phyloP scores from a whole-genome alignment of 257 asterid genomes.

The Capsicum baccatum region DNA sequence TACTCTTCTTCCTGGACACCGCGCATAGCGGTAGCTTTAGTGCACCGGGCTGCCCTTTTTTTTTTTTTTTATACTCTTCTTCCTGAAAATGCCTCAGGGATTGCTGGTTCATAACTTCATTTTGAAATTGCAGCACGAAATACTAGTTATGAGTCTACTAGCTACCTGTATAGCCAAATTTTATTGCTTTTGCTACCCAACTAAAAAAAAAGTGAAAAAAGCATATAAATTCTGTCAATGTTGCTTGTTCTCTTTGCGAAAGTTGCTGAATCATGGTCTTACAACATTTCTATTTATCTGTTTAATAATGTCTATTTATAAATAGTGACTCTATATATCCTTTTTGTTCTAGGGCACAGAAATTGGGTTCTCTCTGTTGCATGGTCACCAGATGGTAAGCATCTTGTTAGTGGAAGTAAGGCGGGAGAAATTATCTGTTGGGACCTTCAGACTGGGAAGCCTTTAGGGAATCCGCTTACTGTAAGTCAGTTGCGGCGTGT shows the following conservation, averaged over 20 bases:
- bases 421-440: conserved; percentile 88
- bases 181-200: neutral
- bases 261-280: neutral
- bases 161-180: conserved; percentile 2
- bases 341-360: conserved; percentile 69
- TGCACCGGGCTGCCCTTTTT: too few species aligned
- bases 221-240: neutral
- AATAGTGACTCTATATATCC: conserved; percentile 13
- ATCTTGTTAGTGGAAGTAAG: conserved; percentile 96
- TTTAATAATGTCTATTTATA: neutral
- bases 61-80: neutral
- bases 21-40: too few species aligned
- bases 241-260: neutral
- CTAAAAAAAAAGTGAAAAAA: neutral
- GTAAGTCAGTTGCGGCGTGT: conserved; percentile 46
- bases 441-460: conserved; percentile 82
- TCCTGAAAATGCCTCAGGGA: conserved; percentile 7
- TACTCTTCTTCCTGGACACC: neutral
- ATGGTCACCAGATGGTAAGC: conserved; percentile 91
- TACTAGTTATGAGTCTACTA: neutral
- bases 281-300: neutral
- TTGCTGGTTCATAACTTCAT: neutral
- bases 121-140: conserved; percentile 13
- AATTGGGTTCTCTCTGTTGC: conserved; percentile 97
- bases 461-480: conserved; percentile 74